Base-by-base conservation (phyloP, 768 basidiomycete species). In the Phaffia australis region DNA sequence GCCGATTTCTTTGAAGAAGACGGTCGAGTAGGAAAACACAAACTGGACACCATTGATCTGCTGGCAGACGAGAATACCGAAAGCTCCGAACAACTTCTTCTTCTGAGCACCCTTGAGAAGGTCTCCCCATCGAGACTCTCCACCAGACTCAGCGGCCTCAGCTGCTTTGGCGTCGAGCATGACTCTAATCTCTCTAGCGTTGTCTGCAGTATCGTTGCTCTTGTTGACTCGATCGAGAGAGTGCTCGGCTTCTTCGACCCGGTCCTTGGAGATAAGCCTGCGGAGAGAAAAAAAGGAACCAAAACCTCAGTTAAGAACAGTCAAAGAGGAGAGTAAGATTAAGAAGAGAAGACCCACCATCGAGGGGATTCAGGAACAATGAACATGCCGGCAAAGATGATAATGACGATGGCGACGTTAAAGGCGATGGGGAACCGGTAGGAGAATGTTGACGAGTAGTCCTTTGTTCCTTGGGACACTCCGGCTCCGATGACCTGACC, bases 401-500 rank as follows among this genome's bases (percentile, higher is more conserved):
- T 64, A 19, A 74, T 49, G 42, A 71, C 70, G 67, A 75, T 74
- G 52, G 72, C 67, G 15, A 76, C 70, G 71, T 77, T 76, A 67
- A 76, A 71, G 49, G 70, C 74, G 63, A 75, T 72, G 1, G 71
- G 71, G 50, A 71, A 69, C 11, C 69, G 62, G 56, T 63, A 71
- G 9, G 67, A 63, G 49, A 67, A 71, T 0, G 72, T 74, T 11
- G 29, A 57, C 15, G 62, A 51, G 35, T 69, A 51, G 47, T 54
- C 69, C 63, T 75, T 73, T 47, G 73, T 72, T 25, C 74, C 74
- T 56, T 76, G 73, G 65, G 72, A 75, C 54, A 77, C 73, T 66
- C 69, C 69, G 52, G 76, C 75, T 61, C 76, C 76, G 56, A 74
- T 71, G 51, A 76, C 74, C 63, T 76, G 75, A 60, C 76, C 76